Conservation (phyloP, 495 filamentous ascomycete genomes). For the Opeltia flavorubescens region DNA sequence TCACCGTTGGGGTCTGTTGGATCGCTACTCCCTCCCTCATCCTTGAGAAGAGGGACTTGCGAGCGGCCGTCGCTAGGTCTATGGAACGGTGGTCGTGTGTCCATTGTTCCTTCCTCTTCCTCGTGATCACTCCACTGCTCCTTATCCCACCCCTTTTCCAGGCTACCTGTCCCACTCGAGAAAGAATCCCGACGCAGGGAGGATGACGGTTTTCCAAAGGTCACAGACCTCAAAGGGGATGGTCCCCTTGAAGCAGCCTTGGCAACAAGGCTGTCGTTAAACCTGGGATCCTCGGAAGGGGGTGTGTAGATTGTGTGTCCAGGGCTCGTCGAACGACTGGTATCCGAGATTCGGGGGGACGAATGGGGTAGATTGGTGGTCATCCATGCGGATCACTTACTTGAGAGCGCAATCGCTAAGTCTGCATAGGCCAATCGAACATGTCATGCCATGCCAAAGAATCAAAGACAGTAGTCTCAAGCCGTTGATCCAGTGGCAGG, state of each 20-base stretch:
- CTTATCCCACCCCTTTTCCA: slow-evolving; percentile 1
- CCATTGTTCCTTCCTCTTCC: slow-evolving; percentile 22
- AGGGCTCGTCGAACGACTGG: slow-evolving; percentile 12
- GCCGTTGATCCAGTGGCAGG: too few species aligned
- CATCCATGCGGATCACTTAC: slow-evolving; percentile 17
- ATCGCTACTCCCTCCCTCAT: slow-evolving; percentile 35
- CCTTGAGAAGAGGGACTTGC: slow-evolving; percentile 41
- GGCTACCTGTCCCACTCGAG: background rate
- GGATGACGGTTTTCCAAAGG: slow-evolving; percentile 7
- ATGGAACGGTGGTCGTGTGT: slow-evolving; percentile 31
- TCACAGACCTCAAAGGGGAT: slow-evolving; percentile 10
- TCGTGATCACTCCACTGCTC: slow-evolving; percentile 12
- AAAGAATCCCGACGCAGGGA: slow-evolving; percentile 3
- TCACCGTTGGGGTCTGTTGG: slow-evolving; percentile 20
- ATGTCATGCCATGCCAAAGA: background rate
- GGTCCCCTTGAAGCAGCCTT: slow-evolving; percentile 10
- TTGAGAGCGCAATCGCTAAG: slow-evolving; percentile 16
- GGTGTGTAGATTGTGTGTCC: slow-evolving; percentile 15
- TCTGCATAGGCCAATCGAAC: background rate
- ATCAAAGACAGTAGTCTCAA: background rate
- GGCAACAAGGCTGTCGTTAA: slow-evolving; percentile 2
- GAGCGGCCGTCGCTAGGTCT: slow-evolving; percentile 37
- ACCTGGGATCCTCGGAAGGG: slow-evolving; percentile 12
- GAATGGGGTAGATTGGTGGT: slow-evolving; percentile 10
- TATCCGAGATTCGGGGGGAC: slow-evolving; percentile 10